phyloP scores from a whole-genome alignment of 2,329 filamentous ascomycete genomes.

The Metarhizium rileyi region DNA sequence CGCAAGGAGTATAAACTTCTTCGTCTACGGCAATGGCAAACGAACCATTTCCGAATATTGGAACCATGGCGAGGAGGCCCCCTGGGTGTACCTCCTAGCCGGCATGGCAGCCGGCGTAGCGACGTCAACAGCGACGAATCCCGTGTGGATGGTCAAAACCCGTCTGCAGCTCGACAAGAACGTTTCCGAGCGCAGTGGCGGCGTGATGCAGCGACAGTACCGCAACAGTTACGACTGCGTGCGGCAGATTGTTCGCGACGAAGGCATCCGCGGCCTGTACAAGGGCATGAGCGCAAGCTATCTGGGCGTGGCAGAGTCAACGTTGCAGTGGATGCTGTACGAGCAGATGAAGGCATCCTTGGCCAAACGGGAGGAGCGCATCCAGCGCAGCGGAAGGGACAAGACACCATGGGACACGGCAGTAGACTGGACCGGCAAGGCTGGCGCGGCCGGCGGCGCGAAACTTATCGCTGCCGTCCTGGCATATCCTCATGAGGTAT shows the following conservation, averaged over 20 bases:
- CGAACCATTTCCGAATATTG: conserved; percentile 65
- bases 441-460: conserved; percentile 68
- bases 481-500: conserved; percentile 87
- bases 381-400: conserved; percentile 47
- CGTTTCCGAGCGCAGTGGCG: conserved; percentile 50
- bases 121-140: conserved; percentile 86
- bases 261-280: conserved; percentile 77
- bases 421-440: conserved; percentile 69
- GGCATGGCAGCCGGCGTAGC: conserved; percentile 71
- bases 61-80: conserved; percentile 58
- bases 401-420: conserved; percentile 64
- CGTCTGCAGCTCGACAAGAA: conserved; percentile 86
- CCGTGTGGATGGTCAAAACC: conserved; percentile 95
- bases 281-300: conserved; percentile 88
- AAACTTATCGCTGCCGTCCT: conserved; percentile 78
- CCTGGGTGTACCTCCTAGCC: conserved; percentile 69
- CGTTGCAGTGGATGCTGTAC: conserved; percentile 88
- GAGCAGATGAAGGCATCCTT: conserved; percentile 82
- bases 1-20: conserved; percentile 87
- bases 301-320: conserved; percentile 80
- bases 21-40: conserved; percentile 87
- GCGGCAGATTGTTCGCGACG: conserved; percentile 67
- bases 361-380: conserved; percentile 49
- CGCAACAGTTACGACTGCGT: conserved; percentile 84
- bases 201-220: conserved; percentile 55